phyloP scores from a whole-genome alignment of 2,329 filamentous ascomycete species.

The Claviceps sp. region DNA sequence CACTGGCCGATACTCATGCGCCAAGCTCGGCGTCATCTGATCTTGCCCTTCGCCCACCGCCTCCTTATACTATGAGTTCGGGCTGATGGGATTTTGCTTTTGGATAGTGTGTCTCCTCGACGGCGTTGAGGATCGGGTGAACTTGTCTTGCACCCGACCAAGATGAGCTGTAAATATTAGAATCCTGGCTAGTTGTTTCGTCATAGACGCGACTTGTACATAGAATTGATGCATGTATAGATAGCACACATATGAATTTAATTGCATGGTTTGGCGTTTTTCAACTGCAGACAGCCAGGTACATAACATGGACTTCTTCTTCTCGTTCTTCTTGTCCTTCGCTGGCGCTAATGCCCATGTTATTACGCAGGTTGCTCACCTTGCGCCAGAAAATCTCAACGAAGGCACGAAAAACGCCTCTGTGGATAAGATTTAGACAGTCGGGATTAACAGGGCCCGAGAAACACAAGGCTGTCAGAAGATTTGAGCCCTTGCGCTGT shows the following conservation, averaged over 20 bases:
- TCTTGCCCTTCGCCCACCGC: conserved; percentile 9
- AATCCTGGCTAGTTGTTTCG: not conserved
- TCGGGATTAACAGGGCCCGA: too few species aligned
- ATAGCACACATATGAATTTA: not conserved
- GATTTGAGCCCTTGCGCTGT: too few species aligned
- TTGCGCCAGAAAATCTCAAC: too few species aligned
- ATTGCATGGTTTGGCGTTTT: not conserved
- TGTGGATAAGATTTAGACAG: too few species aligned
- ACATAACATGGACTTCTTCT: too few species aligned
- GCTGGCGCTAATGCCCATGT: too few species aligned
- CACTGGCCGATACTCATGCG: conserved; percentile 1
- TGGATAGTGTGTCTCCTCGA: conserved; percentile 1
- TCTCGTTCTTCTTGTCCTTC: too few species aligned
- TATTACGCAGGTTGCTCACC: too few species aligned
- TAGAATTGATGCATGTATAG: not conserved
- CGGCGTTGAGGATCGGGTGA: not conserved
- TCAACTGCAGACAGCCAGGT: not conserved
- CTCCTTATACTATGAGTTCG: conserved; percentile 9
- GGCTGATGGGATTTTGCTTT: conserved; percentile 7
- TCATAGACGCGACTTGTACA: not conserved
- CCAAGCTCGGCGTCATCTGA: conserved; percentile 4
- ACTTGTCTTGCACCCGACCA: not conserved
- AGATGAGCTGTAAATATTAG: not conserved
- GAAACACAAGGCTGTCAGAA: too few species aligned
- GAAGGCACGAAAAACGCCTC: too few species aligned